A percentile compares a stretch with the other conserved stretches of the same genome.
Evolutionary conservation across 192 early-diverging fungal species (phyloP).

Genomic region (Glomus cerebriforme): DNA sequence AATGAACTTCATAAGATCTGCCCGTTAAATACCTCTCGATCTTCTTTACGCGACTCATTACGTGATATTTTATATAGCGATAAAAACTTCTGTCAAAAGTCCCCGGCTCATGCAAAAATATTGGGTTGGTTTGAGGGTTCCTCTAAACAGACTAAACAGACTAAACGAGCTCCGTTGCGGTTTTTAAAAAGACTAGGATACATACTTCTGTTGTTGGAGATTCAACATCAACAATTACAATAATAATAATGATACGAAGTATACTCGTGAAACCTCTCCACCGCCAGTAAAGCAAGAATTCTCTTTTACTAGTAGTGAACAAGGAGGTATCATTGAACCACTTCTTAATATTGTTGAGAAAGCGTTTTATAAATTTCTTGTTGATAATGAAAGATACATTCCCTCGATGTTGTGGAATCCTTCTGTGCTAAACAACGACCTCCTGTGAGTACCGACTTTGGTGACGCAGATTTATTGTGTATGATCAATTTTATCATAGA

Average conservation of each 20-base stretch:
- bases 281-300: not conserved
- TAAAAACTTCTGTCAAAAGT: constrained; percentile 11
- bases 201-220: constrained; percentile 19
- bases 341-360: not conserved
- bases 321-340: not conserved
- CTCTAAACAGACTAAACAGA: not conserved
- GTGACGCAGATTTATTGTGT: no score
- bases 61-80: constrained; percentile 17
- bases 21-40: constrained; percentile 8
- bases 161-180: constrained; percentile 14
- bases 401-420: no score
- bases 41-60: constrained; percentile 7
- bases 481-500: no score
- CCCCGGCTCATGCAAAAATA: not conserved
- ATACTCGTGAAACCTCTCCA: not conserved
- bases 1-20: not conserved
- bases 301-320: not conserved
- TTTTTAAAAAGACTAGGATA: constrained; percentile 22
- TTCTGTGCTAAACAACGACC: no score
- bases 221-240: constrained; percentile 4
- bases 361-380: not conserved
- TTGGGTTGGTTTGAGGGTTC: constrained; percentile 1
- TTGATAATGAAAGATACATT: not conserved
- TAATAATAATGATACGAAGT: not conserved
- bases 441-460: no score